Base-by-base conservation (phyloP, 169 alveolate species). In the Plasmodium gaboni region DNA sequence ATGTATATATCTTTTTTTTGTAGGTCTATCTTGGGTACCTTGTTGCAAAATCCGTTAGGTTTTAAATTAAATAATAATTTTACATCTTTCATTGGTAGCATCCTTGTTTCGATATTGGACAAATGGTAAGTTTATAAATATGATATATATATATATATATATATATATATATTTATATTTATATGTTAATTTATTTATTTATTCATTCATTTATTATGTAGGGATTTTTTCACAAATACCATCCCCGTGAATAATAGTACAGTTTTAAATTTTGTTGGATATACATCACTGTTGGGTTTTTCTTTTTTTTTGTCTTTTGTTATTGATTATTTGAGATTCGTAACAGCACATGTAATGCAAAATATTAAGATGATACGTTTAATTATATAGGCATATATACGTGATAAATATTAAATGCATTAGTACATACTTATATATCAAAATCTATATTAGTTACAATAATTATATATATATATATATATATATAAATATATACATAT, bases 1-100 rank as follows among this genome's bases (percentile, higher is more conserved):
- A 1, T 51, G 9, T 28, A 15, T 55, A 5, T 53, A 2, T 22
- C 70, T 4, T 72, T 12, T 72, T 48, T 5, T 7, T 0, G 5
- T 48, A 80, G 89, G 60, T 65, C 89, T 44, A 67, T 80, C 26
- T 60, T 80, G 48, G 89, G 89, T 28, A 67, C 89, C 3, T 48
- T 80, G 3, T 71, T 80, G 17, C 89, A 80, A 26, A 80, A 80
- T 59, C 78, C 89, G 0, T 61, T 64, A 13, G 89, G 89, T 7
- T n/a, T 80, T 24, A 80, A 80, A 60, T 42, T 80, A 10, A 80
- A 80, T 51, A 80, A 80, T 24, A 80, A 80, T 51, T 80, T 80
- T 71, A 80, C 89, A 3, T 80, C 89, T 22, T 80, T 80, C 38
- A 80, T 80, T 64, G 89, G 89, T 12, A 80, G 89, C 17, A 67